Evolutionary conservation across 441 rosid species (phyloP).

Genomic region (Corymbia calophylla): DNA sequence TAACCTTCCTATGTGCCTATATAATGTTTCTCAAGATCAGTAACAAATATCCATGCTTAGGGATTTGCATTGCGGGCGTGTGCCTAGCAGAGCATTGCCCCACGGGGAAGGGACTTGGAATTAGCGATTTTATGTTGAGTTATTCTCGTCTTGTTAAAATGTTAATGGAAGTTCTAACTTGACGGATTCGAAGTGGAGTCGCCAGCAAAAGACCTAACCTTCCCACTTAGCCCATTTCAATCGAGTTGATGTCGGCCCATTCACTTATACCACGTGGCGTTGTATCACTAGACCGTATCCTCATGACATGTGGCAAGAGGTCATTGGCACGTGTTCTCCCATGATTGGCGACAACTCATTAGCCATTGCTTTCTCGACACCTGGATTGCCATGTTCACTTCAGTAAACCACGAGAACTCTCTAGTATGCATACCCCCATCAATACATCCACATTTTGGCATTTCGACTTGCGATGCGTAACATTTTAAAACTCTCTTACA

Average conservation of each 20-base stretch:
- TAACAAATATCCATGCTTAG: neutral
- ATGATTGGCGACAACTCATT: neutral
- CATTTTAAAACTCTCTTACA: neutral
- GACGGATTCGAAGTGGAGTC: neutral
- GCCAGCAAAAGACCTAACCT: neutral
- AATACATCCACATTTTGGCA: neutral
- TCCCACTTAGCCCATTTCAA: neutral
- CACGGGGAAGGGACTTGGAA: neutral
- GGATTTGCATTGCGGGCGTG: neutral
- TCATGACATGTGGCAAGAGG: neutral
- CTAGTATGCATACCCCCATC: neutral
- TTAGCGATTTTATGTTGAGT: neutral
- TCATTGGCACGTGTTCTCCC: neutral
- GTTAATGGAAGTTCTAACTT: neutral
- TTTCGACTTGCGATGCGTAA: neutral
- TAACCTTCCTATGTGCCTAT: neutral
- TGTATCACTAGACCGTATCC: neutral
- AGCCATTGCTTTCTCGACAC: neutral
- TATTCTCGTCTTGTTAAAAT: neutral
- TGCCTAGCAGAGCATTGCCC: neutral
- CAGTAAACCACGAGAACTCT: neutral
- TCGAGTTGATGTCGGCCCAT: neutral
- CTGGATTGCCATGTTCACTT: neutral
- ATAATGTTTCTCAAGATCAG: neutral
- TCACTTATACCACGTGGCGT: neutral